Conservation (phyloP, 441 rosid species). For the Theobroma grandiflorum region DNA sequence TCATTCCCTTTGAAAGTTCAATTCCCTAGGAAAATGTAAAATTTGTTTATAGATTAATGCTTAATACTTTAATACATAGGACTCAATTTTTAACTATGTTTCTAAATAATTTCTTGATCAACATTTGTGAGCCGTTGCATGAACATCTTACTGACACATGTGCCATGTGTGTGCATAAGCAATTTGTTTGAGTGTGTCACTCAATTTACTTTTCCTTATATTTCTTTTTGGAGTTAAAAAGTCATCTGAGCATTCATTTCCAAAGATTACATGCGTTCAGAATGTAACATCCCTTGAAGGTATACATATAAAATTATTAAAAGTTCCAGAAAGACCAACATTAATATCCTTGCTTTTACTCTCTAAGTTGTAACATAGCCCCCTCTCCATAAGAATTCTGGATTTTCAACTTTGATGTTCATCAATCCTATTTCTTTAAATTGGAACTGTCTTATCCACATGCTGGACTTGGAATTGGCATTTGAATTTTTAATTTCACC, state of each 20-base stretch:
- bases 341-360: background rate
- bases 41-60: background rate
- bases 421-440: background rate
- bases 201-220: background rate
- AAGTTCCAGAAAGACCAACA: background rate
- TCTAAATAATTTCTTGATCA: background rate
- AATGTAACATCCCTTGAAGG: background rate
- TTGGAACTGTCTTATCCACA: background rate
- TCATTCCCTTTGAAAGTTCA: background rate
- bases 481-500: background rate
- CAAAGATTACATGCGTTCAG: background rate
- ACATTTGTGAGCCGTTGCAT: background rate
- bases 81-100: background rate
- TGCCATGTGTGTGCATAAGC: background rate
- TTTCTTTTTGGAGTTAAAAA: background rate
- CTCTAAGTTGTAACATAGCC: background rate
- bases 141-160: background rate
- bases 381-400: background rate
- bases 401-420: background rate
- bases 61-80: background rate
- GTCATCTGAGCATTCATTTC: background rate
- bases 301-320: background rate
- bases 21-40: background rate
- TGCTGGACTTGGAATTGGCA: background rate
- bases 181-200: slow-evolving; percentile 4